phyloP scores from a whole-genome alignment of 2,329 filamentous ascomycete genomes.

The Stagonosporopsis cucurbitacearum region DNA sequence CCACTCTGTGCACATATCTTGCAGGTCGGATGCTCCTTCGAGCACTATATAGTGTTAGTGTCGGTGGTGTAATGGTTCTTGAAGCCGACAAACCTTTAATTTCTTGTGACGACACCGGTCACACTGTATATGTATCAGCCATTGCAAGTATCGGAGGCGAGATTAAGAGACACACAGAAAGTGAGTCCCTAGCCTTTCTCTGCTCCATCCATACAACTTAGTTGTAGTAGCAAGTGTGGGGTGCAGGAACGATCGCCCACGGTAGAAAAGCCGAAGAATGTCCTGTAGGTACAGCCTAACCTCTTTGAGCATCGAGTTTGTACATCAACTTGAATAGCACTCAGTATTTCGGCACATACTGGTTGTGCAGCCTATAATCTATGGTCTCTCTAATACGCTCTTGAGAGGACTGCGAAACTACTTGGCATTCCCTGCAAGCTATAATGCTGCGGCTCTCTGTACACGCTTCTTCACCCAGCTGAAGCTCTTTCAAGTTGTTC shows the following conservation, averaged over 20 bases:
- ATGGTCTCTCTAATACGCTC: neutral
- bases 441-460: neutral
- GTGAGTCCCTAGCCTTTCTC: slow-evolving; percentile 25
- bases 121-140: slow-evolving; percentile 23
- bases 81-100: slow-evolving; percentile 20
- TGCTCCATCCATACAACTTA: slow-evolving; percentile 33
- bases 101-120: slow-evolving; percentile 37
- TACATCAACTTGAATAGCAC: neutral
- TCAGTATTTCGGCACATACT: neutral
- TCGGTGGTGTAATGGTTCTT: neutral
- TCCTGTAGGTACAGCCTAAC: neutral
- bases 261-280: slow-evolving; percentile 1
- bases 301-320: neutral
- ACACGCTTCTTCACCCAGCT: no score
- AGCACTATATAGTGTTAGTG: slow-evolving; percentile 22
- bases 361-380: neutral
- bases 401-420: neutral
- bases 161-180: slow-evolving; percentile 19
- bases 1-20: slow-evolving; percentile 28
- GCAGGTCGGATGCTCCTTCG: slow-evolving; percentile 33
- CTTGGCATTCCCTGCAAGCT: neutral
- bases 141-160: neutral
- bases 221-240: slow-evolving; percentile 8
- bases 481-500: no score
- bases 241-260: slow-evolving; percentile 3